Base-by-base conservation (phyloP, 208 protist genomes). In the Naegleria fowleri region DNA sequence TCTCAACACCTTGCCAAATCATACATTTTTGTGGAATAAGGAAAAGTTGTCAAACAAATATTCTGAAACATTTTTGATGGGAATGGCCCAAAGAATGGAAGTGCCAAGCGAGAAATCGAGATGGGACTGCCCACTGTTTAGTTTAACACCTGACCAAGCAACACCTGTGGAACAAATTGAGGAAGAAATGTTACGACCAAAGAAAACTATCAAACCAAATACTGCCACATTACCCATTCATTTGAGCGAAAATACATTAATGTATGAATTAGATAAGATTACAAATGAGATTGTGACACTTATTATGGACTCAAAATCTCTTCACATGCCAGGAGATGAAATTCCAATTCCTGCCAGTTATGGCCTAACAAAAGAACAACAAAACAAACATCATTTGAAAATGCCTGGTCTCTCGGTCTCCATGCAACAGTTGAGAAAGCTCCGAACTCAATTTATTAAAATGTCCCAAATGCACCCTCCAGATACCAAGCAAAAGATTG, bases 111-210 rank as follows among this genome's bases (percentile, higher is more conserved):
- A 48, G 13, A 90, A 67, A 79, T 38, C 29, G 6, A 39, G 87
- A 79, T 90, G 87, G 87, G 87, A 90, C 83, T 38, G 59, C 13
- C 87, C 87, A 79, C 22, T 90, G 0, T 90, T 90, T 48, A 51
- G 5, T 15, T 19, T 90, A 16, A 75, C 59, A 4, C 55, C 87
- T 22, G 33, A 79, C 15, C 29, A 75, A 41, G 9, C 39, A 41
- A 67, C 55, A 48, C 87, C 87, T 36, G 4, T 41, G 0, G 38
- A 79, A 16, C 36, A 79, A 41, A 79, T 90, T 79, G 52, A 83
- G 33, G 38, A 51, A 25, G 86, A 39, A 89, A 43, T 89, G 86
- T 40, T 89, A 6, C 7, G 41, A 51, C 48, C 48, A 67, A 89
- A 33, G 48, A 55, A 67, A 22, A 89, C 22, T 22, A 39, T 40